phyloP scores from a whole-genome alignment of 257 asterid species.

The Solanum acaule region DNA sequence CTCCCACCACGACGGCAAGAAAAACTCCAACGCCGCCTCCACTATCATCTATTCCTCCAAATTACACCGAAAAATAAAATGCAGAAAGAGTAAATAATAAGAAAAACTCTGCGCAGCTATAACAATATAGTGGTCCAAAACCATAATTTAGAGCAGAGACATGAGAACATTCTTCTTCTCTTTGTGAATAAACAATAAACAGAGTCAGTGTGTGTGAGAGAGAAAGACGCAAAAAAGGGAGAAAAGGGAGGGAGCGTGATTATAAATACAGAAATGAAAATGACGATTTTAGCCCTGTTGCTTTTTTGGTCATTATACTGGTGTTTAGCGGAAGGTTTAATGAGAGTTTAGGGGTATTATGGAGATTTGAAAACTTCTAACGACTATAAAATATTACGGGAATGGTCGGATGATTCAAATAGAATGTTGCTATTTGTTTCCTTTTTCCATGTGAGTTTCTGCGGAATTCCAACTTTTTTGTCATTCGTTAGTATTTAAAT shows the following conservation, averaged over 20 bases:
- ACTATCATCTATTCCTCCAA: slow-evolving; percentile 14
- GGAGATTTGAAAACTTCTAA: neutral
- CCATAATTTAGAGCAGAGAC: neutral
- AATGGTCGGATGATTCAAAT: neutral
- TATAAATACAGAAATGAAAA: neutral
- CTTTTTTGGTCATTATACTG: neutral
- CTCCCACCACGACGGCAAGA: slow-evolving; percentile 88
- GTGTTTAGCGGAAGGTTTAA: neutral
- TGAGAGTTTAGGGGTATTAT: neutral
- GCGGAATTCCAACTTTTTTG: neutral
- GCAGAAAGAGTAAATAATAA: neutral
- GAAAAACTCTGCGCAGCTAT: neutral
- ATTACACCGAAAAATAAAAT: neutral
- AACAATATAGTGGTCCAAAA: neutral
- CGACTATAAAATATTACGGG: neutral
- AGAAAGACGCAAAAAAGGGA: neutral
- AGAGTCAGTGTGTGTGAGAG: neutral
- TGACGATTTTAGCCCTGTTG: neutral
- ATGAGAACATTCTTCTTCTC: neutral
- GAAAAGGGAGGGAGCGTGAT: neutral
- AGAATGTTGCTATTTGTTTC: neutral
- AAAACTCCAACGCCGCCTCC: slow-evolving; percentile 38
- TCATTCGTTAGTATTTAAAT: too few species aligned
- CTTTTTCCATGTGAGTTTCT: neutral
- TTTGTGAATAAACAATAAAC: neutral